Evolutionary conservation across 2,329 filamentous ascomycete genomes (phyloP), one percentile per base, ranked within the genome.

Genomic region (Aaosphaeria pasadenensis): DNA sequence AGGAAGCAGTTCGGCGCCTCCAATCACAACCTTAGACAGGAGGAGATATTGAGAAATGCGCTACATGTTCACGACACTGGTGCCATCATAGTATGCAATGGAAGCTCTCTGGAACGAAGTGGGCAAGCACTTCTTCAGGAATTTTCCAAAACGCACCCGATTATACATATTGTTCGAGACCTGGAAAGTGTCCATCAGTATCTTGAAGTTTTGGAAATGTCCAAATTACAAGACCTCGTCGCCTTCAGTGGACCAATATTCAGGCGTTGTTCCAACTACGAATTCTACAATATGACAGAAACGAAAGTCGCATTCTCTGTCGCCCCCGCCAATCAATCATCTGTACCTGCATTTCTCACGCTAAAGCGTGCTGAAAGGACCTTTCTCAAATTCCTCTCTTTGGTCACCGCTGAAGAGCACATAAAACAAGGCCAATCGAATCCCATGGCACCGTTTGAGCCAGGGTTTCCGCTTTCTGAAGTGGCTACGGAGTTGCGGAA

Each of bases 271-370:
- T 85, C 85, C 7, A 90, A 88, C 56, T 80, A 87, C 52, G 87
- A 91, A 60, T 91, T 89, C 64, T 89, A 84, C 73, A 90, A 90
- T 56, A 73, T 88, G 11, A 85, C 85, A 2, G 86, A 89, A 60
- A 74, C 59, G 30, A 55, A 56, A 42, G 50, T 49, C 5, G 47
- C 54, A 24, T 52, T 50, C 7, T 57, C 56, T 4, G 46, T 53
- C 11, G 32, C 43, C 5, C 54, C 58, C 4, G 51, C 47, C 9
- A 55, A 64, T 29, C 52, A 62, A 35, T 70, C 72, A 1, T 73
- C 67, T 0, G 57, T 60, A 6, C 79, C 82, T 2, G 82, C 83
- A 0, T 87, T 86, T 54, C 68, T 89, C 11, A 85, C 84, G 0
- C 68, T 89, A 5, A 89, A 89, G 60, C 75, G 83, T 42, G 80